Evolutionary conservation across 1,284 basidiomycete species (phyloP).

Genomic region (Mycosarcoma mackinlayi): DNA sequence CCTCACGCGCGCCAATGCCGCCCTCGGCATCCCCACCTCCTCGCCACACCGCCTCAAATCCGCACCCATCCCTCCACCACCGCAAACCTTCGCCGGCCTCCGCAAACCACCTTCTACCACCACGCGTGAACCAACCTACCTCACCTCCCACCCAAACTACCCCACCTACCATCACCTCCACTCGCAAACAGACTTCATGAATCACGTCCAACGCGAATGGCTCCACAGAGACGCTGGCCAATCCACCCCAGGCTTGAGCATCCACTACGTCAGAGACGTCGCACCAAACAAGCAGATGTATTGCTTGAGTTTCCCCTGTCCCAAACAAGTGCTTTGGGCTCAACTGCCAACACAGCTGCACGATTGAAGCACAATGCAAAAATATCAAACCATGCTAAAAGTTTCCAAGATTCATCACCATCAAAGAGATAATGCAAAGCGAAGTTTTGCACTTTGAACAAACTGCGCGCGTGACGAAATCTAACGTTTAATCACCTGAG

Average conservation of each 20-base stretch:
- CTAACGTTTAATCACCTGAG: no score
- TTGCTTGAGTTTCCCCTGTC: slow-evolving; percentile 90
- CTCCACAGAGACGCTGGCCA: background rate
- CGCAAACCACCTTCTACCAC: slow-evolving; percentile 12
- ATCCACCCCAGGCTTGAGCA: slow-evolving; percentile 58
- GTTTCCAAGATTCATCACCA: no score
- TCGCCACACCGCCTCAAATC: slow-evolving; percentile 6
- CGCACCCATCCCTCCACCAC: slow-evolving; percentile 29
- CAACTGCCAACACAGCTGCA: background rate
- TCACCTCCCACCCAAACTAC: slow-evolving; percentile 28
- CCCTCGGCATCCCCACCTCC: slow-evolving; percentile 28
- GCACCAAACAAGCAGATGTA: slow-evolving; percentile 99
- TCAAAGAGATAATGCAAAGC: background rate
- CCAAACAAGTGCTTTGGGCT: slow-evolving; percentile 69
- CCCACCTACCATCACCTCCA: slow-evolving; percentile 2
- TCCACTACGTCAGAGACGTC: slow-evolving; percentile 89
- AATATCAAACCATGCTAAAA: background rate
- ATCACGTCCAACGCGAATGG: slow-evolving; percentile 6
- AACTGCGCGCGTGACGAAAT: no score
- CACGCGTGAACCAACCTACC: slow-evolving; percentile 8
- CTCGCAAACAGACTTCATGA: slow-evolving; percentile 4
- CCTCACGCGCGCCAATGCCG: slow-evolving; percentile 52
- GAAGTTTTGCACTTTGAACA: no score
- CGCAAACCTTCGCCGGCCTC: slow-evolving; percentile 32
- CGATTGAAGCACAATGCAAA: background rate